Base-by-base conservation (phyloP, 805 yeast species). In the Saturnispora dispora region DNA sequence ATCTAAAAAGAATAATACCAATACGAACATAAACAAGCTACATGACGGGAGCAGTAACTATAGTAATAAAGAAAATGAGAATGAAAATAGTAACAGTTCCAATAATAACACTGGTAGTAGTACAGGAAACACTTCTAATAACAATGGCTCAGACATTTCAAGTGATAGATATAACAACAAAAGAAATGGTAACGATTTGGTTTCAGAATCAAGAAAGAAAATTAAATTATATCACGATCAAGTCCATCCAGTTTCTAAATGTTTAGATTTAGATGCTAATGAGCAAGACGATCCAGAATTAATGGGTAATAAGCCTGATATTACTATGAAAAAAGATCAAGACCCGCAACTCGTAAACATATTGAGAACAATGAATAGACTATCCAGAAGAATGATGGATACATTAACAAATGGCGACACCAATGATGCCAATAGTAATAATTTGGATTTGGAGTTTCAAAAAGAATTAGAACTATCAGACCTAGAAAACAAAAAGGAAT, bases 291-390 rank as follows among this genome's bases (percentile, higher is more conserved):
- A 86, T 61, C 77, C 95, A 0, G 82, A 82, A 46, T 77, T 73
- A 56, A 67, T 77, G 47, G 97, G 97, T 0, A 87, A 88, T 61
- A 73, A 74, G 20, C 96, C 96, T 0, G 97, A 91, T 67, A 72
- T 87, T 50, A 91, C 97, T 6, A 91, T 91, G 98, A 74, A 76
- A 51, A 75, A 74, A 40, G 78, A 77, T 40, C 76, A 76, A 45
- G 79, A 78, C 49, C 76, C 75, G 32, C 96, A 87, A 56, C 79
- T 89, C 58, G 75, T 87, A 17, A 79, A 85, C 17, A 81, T 89
- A 18, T 74, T 93, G 71, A 77, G 85, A 57, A 88, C 95, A 55
- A 89, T 91, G 93, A 91, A 91, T 68, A 78, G 89, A 53, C 71
- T 91, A 46, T 84, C 95, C 62, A 81, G 87, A 52, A 80, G 89